Evolutionary conservation across 495 filamentous ascomycete genomes (phyloP).

Genomic region (Friedmanniomyces endolithicus): DNA sequence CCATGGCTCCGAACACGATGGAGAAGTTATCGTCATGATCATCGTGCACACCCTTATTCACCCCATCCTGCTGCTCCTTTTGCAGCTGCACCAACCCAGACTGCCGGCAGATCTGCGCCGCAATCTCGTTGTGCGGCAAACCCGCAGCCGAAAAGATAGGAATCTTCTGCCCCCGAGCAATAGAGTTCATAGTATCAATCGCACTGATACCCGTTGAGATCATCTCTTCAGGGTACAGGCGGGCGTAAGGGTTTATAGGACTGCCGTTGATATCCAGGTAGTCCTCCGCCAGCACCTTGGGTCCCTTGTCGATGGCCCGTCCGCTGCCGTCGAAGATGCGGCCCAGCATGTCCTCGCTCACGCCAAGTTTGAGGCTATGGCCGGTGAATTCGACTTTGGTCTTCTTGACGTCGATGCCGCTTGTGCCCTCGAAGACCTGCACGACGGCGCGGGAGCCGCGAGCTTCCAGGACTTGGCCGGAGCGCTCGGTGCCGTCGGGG

Average conservation of each 20-base stretch:
- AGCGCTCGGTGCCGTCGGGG: slow-evolving; percentile 85
- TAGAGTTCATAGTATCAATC: slow-evolving; percentile 99
- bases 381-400: slow-evolving; percentile 96
- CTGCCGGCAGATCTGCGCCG: slow-evolving; percentile 93
- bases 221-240: slow-evolving; percentile 99
- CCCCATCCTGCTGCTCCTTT: not conserved
- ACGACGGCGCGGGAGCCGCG: slow-evolving; percentile 83
- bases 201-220: slow-evolving; percentile 98
- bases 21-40: slow-evolving; percentile 98
- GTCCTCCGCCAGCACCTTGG: slow-evolving; percentile 94
- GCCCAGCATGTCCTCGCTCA: slow-evolving; percentile 98
- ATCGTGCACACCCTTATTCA: slow-evolving; percentile 88
- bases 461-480: slow-evolving; percentile 93
- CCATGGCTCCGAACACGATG: slow-evolving; percentile 98
- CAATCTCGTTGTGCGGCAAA: slow-evolving; percentile 98
- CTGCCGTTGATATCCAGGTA: slow-evolving; percentile 98
- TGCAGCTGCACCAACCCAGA: slow-evolving; percentile 79
- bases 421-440: slow-evolving; percentile 94
- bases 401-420: slow-evolving; percentile 98
- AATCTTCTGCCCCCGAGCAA: slow-evolving; percentile 98
- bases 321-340: slow-evolving; percentile 98
- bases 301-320: slow-evolving; percentile 94
- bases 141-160: slow-evolving; percentile 98
- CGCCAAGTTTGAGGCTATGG: slow-evolving; percentile 91
- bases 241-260: slow-evolving; percentile 95